These are phyloP conservation scores for Jacaranda copaia DNA, from an alignment of 257 asterid species.

Conservation along the genomic window DNA sequence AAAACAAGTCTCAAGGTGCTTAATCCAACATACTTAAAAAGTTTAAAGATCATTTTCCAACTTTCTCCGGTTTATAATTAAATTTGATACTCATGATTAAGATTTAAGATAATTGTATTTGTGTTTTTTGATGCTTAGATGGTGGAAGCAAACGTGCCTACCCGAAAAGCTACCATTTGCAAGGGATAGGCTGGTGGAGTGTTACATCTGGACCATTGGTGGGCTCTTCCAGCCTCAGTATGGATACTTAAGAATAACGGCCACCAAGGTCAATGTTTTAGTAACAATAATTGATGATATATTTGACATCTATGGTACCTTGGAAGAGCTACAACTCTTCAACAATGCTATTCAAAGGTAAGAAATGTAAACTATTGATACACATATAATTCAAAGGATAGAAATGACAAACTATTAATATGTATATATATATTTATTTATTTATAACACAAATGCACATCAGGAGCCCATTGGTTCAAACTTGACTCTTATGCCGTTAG, in stretches of 20 bases:
- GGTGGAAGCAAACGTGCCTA: conserved; percentile 45
- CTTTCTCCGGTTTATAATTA: too few relatives aligned
- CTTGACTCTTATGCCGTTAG: too few relatives aligned
- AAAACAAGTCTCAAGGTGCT: conserved; percentile 44
- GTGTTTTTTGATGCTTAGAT: background rate
- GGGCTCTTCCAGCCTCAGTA: conserved; percentile 39
- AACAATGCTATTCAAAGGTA: conserved; percentile 51
- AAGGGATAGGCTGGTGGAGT: conserved; percentile 62
- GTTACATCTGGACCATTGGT: conserved; percentile 50
- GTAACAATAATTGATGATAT: conserved; percentile 47
- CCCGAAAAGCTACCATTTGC: conserved; percentile 58
- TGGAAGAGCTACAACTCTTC: conserved; percentile 50
- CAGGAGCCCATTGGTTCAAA: too few relatives aligned
- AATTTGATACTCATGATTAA: too few relatives aligned
- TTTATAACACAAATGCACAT: too few relatives aligned
- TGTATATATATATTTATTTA: too few relatives aligned
- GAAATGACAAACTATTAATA: background rate
- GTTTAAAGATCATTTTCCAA: too few relatives aligned
- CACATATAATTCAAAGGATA: conserved; percentile 53
- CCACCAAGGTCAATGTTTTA: conserved; percentile 38
- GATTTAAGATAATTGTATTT: background rate
- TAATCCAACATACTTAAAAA: background rate
- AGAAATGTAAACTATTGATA: background rate
- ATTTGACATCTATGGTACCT: conserved; percentile 51
- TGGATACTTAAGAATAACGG: conserved; percentile 28